phyloP scores from a whole-genome alignment of 1,284 basidiomycete genomes.

The Trametes pubescens region DNA sequence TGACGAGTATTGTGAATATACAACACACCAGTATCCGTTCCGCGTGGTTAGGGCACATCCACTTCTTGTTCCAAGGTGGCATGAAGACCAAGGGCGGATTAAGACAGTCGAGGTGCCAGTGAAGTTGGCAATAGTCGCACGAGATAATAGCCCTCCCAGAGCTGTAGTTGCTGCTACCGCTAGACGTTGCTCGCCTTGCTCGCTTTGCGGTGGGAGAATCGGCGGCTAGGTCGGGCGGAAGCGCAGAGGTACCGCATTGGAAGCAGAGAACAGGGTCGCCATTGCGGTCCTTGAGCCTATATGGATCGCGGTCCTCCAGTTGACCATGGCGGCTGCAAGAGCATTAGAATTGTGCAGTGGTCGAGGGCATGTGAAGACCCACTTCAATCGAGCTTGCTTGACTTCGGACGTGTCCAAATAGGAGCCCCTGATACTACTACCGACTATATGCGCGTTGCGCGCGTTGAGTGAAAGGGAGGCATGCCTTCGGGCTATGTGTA shows the following conservation, averaged over 20 bases:
- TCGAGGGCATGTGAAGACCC: constrained; percentile 41
- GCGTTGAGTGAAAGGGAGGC: constrained; percentile 16
- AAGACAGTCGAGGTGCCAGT: constrained; percentile 98
- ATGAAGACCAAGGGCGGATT: constrained; percentile 89
- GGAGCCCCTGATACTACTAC: constrained; percentile 74
- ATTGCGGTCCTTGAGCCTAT: constrained; percentile 87
- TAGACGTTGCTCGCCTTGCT: constrained; percentile 51
- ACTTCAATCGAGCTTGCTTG: constrained; percentile 83
- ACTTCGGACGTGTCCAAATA: constrained; percentile 83
- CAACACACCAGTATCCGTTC: constrained; percentile 76
- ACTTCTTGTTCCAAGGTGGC: constrained; percentile 90
- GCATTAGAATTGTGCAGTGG: constrained; percentile 31
- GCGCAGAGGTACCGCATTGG: constrained; percentile 85
- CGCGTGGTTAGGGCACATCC: constrained; percentile 99
- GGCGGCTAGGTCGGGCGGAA: constrained; percentile 57
- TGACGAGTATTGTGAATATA: constrained; percentile 6
- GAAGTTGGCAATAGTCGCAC: constrained; percentile 94
- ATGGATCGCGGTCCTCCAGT: constrained; percentile 91
- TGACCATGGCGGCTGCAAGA: constrained; percentile 83
- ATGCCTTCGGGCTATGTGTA: constrained; percentile 14
- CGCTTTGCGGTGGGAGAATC: constrained; percentile 63
- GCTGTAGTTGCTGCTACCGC: constrained; percentile 47
- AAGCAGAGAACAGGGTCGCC: constrained; percentile 88
- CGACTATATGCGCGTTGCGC: constrained; percentile 56
- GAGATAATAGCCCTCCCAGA: constrained; percentile 82